These are phyloP conservation scores for Leavenworthia alabamica DNA, from an alignment of 345 rosid genomes.

Conservation along the genomic window DNA sequence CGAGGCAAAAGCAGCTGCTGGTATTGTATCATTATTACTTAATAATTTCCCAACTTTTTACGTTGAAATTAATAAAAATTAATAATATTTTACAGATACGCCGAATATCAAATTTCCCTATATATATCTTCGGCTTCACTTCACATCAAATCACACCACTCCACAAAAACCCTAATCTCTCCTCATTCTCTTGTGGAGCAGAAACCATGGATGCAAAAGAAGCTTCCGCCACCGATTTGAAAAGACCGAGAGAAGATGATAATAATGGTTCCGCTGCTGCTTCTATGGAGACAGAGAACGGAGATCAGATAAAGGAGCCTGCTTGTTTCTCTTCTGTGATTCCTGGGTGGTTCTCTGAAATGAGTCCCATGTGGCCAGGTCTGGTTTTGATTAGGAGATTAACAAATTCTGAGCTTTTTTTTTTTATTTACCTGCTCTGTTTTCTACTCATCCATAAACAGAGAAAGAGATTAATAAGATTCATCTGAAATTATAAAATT, in stretches of 20 bases:
- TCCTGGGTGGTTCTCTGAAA: conserved; percentile 90
- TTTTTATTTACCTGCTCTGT: not conserved
- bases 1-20: conserved; percentile 14
- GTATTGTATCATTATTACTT: conserved; percentile 27
- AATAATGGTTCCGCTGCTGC: conserved; percentile 35
- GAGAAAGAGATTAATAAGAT: not conserved
- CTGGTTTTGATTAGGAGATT: not conserved
- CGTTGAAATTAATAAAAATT: not conserved
- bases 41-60: conserved; percentile 13
- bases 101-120: not conserved
- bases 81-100: not conserved
- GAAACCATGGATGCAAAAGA: conserved; percentile 23
- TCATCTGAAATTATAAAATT: not conserved
- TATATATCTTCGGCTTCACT: conserved; percentile 24
- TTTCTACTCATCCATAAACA: not conserved
- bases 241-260: conserved; percentile 58
- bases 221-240: conserved; percentile 38
- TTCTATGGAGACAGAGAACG: conserved; percentile 36
- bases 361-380: conserved; percentile 96
- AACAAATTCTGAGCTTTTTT: not conserved
- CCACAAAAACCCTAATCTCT: conserved; percentile 21
- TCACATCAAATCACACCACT: not conserved
- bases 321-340: conserved; percentile 58
- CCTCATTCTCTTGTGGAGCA: not conserved
- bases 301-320: conserved; percentile 24